These are phyloP conservation scores for Solanum peruvianum DNA, from an alignment of 257 asterid species.

Conservation along the genomic window DNA sequence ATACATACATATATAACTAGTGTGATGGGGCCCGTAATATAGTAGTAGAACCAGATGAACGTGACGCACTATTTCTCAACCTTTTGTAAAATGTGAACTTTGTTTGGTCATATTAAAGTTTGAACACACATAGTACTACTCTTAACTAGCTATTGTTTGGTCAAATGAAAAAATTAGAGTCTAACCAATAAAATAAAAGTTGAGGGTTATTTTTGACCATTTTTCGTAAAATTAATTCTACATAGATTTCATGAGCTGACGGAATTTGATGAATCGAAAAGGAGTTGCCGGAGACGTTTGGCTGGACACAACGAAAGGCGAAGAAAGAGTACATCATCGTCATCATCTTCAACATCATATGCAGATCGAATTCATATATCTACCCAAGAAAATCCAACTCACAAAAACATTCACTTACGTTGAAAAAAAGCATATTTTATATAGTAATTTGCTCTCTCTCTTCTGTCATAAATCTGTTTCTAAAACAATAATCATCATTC, in stretches of 20 bases:
- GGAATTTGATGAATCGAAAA: constrained; percentile 23
- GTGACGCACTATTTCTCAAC: neutral
- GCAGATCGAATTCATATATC: constrained; percentile 21
- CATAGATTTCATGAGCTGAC: constrained; percentile 22
- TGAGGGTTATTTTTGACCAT: no score
- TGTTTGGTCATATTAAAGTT: neutral
- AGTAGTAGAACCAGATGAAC: neutral
- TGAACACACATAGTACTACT: neutral
- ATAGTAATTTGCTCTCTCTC: constrained; percentile 54
- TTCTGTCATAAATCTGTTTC: constrained; percentile 48
- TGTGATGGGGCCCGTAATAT: neutral
- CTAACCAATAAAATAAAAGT: no score
- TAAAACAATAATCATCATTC: neutral
- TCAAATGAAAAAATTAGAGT: no score
- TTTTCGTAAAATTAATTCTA: neutral
- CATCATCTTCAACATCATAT: constrained; percentile 1
- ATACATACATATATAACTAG: neutral
- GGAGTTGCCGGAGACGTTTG: constrained; percentile 30
- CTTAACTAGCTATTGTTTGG: neutral
- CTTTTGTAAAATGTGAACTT: neutral
- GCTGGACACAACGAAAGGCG: constrained; percentile 64
- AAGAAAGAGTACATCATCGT: constrained; percentile 19
- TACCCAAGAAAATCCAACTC: constrained; percentile 34
- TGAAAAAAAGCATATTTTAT: neutral
- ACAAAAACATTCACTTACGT: constrained; percentile 34